A percentile compares a stretch with the other conserved stretches of the same genome.
Conservation (phyloP, 2,329 filamentous ascomycete genomes). For the Apiospora arundinis region DNA sequence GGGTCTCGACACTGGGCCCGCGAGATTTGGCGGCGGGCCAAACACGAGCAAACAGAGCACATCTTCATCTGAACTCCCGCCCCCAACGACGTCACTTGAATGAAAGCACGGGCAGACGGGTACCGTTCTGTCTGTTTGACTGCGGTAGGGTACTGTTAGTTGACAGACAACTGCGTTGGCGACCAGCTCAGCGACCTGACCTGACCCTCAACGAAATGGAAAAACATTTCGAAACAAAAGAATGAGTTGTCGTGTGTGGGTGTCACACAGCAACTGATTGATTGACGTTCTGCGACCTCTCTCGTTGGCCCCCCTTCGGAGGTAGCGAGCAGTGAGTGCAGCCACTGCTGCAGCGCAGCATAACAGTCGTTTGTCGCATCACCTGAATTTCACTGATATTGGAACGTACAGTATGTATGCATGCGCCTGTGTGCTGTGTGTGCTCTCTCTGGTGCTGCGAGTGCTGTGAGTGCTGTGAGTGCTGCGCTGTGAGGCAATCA, state of each 20-base stretch:
- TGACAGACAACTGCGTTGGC: background rate
- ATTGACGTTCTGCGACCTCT: constrained; percentile 5
- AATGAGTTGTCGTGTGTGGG: background rate
- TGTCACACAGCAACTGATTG: constrained; percentile 8
- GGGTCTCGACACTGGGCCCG: background rate
- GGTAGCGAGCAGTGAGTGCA: background rate
- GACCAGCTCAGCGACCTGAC: background rate
- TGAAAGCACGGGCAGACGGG: constrained; percentile 2
- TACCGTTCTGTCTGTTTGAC: background rate
- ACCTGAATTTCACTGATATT: constrained; percentile 10
- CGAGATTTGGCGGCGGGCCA: constrained; percentile 2
- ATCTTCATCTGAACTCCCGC: constrained; percentile 19
- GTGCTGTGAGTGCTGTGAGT: background rate
- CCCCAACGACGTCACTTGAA: constrained; percentile 3
- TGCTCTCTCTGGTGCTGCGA: background rate
- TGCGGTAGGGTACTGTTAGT: background rate
- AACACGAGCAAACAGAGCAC: constrained; percentile 19
- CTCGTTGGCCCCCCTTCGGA: background rate
- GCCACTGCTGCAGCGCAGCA: background rate
- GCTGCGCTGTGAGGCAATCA: background rate
- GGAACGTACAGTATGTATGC: constrained; percentile 12
- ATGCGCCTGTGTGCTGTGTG: background rate
- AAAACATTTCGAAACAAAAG: constrained; percentile 7
- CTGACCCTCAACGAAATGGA: background rate
- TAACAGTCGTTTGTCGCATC: constrained; percentile 7